phyloP scores from a whole-genome alignment of 345 rosid genomes.

The Kernera saxatilis region DNA sequence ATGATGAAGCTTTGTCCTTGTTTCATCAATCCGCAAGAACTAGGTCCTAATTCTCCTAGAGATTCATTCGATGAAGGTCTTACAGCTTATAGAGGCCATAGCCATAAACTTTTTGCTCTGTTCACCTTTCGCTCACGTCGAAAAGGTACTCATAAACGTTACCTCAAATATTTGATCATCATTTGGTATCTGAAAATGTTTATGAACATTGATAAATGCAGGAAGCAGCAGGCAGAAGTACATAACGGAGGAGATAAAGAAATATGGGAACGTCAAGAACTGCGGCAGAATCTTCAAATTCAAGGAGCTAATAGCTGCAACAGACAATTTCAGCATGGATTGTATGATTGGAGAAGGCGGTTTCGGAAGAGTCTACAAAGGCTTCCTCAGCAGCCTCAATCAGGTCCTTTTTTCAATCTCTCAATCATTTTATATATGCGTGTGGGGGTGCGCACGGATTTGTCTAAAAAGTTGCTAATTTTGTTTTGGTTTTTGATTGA shows the following conservation, averaged over 20 bases:
- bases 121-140: constrained; percentile 23
- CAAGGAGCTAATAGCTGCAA: constrained; percentile 45
- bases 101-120: constrained; percentile 22
- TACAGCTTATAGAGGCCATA: constrained; percentile 27
- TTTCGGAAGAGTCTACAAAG: constrained; percentile 57
- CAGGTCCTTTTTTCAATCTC: constrained; percentile 28
- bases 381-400: constrained; percentile 34
- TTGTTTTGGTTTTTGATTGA: not conserved
- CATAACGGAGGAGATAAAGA: constrained; percentile 45
- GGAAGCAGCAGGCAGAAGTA: constrained; percentile 39
- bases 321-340: constrained; percentile 45
- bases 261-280: constrained; percentile 35
- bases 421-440: not conserved
- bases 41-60: constrained; percentile 18
- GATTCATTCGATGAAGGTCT: constrained; percentile 34
- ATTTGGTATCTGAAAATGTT: not conserved
- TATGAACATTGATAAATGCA: constrained; percentile 12
- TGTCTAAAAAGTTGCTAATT: not conserved
- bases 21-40: constrained; percentile 14
- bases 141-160: constrained; percentile 21
- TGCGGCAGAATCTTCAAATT: constrained; percentile 36
- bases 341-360: constrained; percentile 67
- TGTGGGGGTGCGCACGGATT: not conserved
- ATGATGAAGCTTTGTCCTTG: constrained; percentile 37
- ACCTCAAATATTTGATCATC: not conserved